Evolutionary conservation across 441 rosid genomes (phyloP).

Genomic region (Populus hybrid): DNA sequence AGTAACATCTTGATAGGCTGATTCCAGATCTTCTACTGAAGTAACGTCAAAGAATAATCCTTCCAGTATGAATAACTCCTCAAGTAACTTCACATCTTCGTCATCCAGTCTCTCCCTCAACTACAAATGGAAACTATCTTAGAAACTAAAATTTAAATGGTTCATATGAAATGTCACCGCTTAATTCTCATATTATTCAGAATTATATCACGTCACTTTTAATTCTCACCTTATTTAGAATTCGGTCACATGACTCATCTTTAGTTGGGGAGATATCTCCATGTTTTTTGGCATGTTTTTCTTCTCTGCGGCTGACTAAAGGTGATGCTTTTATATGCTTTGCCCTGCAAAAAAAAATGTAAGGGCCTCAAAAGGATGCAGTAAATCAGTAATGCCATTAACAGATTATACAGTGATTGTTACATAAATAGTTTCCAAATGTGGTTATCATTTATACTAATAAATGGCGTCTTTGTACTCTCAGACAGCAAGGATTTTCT

Average conservation of each 20-base stretch:
- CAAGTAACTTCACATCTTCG: slow-evolving; percentile 60
- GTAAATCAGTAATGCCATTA: not conserved
- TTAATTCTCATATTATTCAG: slow-evolving; percentile 41
- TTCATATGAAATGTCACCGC: not conserved
- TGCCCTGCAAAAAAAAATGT: slow-evolving; percentile 47
- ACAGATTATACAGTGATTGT: not conserved
- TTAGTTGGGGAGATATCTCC: slow-evolving; percentile 27
- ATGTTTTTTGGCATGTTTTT: slow-evolving; percentile 34
- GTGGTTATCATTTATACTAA: not conserved
- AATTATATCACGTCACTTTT: slow-evolving; percentile 31
- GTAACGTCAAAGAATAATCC: slow-evolving; percentile 43
- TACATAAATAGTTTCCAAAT: not conserved
- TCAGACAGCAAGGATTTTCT: not conserved
- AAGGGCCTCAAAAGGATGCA: not conserved
- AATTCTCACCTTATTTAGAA: slow-evolving; percentile 48
- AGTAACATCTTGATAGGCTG: slow-evolving; percentile 40
- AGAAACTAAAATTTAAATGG: slow-evolving; percentile 14
- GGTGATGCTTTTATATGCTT: slow-evolving; percentile 78
- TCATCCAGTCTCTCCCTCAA: slow-evolving; percentile 53
- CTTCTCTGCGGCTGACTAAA: slow-evolving; percentile 33
- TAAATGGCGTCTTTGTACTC: not conserved
- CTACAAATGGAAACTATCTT: slow-evolving; percentile 28
- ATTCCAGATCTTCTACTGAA: slow-evolving; percentile 45
- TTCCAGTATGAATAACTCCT: slow-evolving; percentile 56
- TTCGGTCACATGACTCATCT: slow-evolving; percentile 49